phyloP scores from a whole-genome alignment of 2,329 filamentous ascomycete genomes.

The Pyricularia grisea region DNA sequence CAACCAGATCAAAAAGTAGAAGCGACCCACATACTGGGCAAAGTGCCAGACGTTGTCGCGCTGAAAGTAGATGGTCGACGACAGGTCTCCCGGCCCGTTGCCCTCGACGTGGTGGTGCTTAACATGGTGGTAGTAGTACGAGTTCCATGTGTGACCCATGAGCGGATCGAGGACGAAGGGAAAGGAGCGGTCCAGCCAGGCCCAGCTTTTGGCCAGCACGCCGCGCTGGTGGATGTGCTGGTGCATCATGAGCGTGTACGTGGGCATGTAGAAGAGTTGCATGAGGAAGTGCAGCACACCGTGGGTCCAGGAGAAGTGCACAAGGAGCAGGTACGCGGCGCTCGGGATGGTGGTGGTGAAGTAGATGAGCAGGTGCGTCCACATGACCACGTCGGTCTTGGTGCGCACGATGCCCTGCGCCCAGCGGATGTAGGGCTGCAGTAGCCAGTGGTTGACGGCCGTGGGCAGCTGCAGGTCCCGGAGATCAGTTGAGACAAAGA shows the following conservation, averaged over 20 bases:
- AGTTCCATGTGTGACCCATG: constrained; percentile 79
- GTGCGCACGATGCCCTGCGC: constrained; percentile 50
- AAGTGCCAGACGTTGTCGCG: constrained; percentile 60
- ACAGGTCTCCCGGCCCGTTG: constrained; percentile 69
- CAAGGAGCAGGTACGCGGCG: constrained; percentile 50
- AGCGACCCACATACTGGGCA: constrained; percentile 62
- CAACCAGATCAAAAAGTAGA: constrained; percentile 64
- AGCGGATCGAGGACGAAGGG: constrained; percentile 68
- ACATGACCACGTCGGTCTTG: constrained; percentile 66
- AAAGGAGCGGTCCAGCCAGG: constrained; percentile 48
- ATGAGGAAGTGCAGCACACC: constrained; percentile 56
- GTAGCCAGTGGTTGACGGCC: constrained; percentile 35
- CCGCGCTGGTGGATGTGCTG: constrained; percentile 76
- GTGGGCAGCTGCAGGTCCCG: constrained; percentile 23
- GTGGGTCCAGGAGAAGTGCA: constrained; percentile 58
- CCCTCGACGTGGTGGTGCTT: constrained; percentile 77
- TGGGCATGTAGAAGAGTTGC: constrained; percentile 59
- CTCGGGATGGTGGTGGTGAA: constrained; percentile 60
- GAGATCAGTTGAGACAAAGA: constrained; percentile 32
- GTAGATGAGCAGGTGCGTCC: constrained; percentile 69
- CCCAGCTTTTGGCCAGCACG: constrained; percentile 32
- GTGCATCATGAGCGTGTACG: constrained; percentile 75
- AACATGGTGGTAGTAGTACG: constrained; percentile 77
- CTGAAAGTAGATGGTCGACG: constrained; percentile 68
- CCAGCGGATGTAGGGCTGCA: constrained; percentile 50